Percentiles rank a stretch among this genome's conserved stretches.
Evolutionary conservation across 192 early-diverging fungal species (phyloP).

Genomic region (Allomyces macrogynus): DNA sequence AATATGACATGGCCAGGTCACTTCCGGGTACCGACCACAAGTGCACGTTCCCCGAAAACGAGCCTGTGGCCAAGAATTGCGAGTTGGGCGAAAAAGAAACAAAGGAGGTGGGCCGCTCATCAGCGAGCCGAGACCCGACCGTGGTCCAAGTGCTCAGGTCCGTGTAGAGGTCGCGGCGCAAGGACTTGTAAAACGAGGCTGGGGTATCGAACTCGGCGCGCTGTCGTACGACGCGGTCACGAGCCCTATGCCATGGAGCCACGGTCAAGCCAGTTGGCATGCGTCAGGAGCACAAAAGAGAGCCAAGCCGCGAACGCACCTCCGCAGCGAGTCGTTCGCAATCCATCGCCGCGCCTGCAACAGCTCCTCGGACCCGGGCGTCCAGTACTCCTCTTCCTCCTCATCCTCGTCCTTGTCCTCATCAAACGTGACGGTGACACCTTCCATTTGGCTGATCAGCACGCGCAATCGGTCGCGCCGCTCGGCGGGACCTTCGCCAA

Average conservation of each 20-base stretch:
- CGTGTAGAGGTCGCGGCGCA: constrained; percentile 5
- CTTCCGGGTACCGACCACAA: constrained; percentile 74
- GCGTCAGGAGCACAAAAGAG: no score
- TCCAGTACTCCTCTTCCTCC: constrained; percentile 61
- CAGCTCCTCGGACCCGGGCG: constrained; percentile 50
- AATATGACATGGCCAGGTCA: constrained; percentile 5
- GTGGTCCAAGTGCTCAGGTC: constrained; percentile 33
- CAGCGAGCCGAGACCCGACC: constrained; percentile 66
- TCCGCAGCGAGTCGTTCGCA: constrained; percentile 45
- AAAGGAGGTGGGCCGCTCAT: constrained; percentile 63
- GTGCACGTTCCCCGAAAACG: constrained; percentile 68
- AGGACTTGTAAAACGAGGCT: not conserved
- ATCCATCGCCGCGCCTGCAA: constrained; percentile 48
- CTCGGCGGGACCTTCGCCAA: constrained; percentile 79
- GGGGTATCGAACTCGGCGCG: not conserved
- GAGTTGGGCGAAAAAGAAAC: constrained; percentile 65
- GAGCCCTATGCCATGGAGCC: no score
- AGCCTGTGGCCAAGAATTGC: constrained; percentile 48
- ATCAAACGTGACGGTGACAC: constrained; percentile 15
- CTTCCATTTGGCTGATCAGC: constrained; percentile 36
- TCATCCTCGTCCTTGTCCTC: constrained; percentile 34
- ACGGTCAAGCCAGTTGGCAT: no score
- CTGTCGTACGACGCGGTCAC: not conserved
- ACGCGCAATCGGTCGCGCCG: constrained; percentile 61
- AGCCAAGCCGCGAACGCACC: constrained; percentile 12